Evolutionary conservation across 2,329 filamentous ascomycete species (phyloP), one percentile per base, ranked within the genome.

Genomic region (Gyromitra esculenta): DNA sequence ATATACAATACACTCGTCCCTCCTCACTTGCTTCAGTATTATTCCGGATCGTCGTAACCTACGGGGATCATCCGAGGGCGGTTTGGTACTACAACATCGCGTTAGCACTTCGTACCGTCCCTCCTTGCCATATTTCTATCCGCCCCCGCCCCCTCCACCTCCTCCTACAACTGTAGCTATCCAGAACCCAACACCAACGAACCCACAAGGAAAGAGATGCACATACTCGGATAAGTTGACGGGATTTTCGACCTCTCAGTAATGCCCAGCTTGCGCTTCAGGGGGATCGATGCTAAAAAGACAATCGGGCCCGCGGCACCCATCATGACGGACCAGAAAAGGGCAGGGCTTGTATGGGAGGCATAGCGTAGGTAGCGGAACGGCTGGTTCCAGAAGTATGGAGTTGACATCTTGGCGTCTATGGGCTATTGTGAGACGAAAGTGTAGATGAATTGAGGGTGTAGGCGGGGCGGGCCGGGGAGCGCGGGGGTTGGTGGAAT

Each of bases 171-270:
- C 56, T 31, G 15, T 25, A 25, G 18, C n/a, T n/a, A 13, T 3
- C 48, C n/a, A 31, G 25, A 31, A 31, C 18, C 35, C 35, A 1
- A 11, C 39, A 59, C n/a, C 11, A 41, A 48, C 13, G n/a, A 4
- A 37, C 25, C n/a, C 31, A 31, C 13, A 41, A 37, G 21, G n/a
- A 60, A 31, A 9, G 41, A 21, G 62, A 70, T 41, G 15, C 56
- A 88, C 93, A 84, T 89, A 98, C 95, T 89, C 77, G 96, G 96
- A 87, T 98, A 99, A 83, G 94, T 96, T 84, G 94, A 85, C 41
- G 96, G 96, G 79, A 98, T 90, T 73, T 87, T 88, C 79, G 89
- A 86, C 79, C 91, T 88, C 81, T 90, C 88, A 81, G 90, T 85
- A 83, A 97, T 93, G 81, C 94, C 94, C 73, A 97, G 84, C 79